phyloP scores from a whole-genome alignment of 805 yeast genomes.

The Starmerella sirachaensis region DNA sequence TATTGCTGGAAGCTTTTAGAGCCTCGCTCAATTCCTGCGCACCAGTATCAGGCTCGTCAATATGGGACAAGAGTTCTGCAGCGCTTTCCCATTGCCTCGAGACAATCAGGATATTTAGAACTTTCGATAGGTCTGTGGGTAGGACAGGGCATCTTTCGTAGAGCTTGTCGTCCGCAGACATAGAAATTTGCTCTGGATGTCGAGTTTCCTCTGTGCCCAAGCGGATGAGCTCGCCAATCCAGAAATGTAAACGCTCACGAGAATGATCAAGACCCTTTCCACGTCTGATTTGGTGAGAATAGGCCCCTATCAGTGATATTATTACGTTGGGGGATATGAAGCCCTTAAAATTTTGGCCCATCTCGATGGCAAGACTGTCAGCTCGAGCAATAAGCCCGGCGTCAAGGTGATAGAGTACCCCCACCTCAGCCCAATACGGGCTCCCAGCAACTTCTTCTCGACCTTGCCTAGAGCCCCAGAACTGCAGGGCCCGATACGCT shows the following conservation, averaged over 20 bases:
- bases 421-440: constrained; percentile 21
- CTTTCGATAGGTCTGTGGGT: background rate
- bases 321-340: constrained; percentile 11
- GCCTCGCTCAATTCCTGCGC: no score
- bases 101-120: background rate
- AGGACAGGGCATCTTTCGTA: background rate
- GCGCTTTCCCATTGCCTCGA: constrained; percentile 4
- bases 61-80: no score
- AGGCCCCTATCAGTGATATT: constrained; percentile 11
- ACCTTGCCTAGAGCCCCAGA: constrained; percentile 17
- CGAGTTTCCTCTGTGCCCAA: no score
- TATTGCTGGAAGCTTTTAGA: background rate
- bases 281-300: constrained; percentile 1
- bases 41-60: no score
- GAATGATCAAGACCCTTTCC: background rate
- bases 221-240: constrained; percentile 6
- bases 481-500: constrained; percentile 15
- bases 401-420: constrained; percentile 20
- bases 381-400: constrained; percentile 18
- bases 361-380: constrained; percentile 9
- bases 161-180: constrained; percentile 1
- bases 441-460: constrained; percentile 14
- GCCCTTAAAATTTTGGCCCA: background rate
- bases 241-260: background rate
- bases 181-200: background rate